A percentile compares a stretch with the other conserved stretches of the same genome.
phyloP scores from a whole-genome alignment of 2,329 filamentous ascomycete genomes.

The Diaporthe sp. region DNA sequence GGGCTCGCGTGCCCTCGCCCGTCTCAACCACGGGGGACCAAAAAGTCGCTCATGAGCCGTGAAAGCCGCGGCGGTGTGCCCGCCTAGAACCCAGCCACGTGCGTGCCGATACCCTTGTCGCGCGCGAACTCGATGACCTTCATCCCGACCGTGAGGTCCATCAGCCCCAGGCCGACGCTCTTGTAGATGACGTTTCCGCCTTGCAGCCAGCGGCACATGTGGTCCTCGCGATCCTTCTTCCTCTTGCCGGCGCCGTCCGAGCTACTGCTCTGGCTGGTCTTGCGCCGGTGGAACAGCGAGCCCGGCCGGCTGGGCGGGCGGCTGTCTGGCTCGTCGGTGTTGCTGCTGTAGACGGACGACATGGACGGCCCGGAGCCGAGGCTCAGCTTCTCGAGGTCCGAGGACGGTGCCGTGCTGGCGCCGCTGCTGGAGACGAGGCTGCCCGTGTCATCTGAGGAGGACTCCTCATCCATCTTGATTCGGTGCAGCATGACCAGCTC shows the following conservation, averaged over 20 bases:
- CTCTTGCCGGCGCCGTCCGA: conserved; percentile 44
- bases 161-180: conserved; percentile 75
- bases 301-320: conserved; percentile 42
- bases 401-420: conserved; percentile 49
- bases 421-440: conserved; percentile 41
- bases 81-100: conserved; percentile 65
- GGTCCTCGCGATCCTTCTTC: conserved; percentile 62
- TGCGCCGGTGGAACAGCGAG: conserved; percentile 49
- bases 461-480: conserved; percentile 57
- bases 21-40: conserved; percentile 1
- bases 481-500: conserved; percentile 78
- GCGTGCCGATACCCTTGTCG: conserved; percentile 67
- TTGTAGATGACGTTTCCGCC: conserved; percentile 78
- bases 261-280: conserved; percentile 49
- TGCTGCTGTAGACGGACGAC: conserved; percentile 54
- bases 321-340: conserved; percentile 31
- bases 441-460: conserved; percentile 43
- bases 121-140: conserved; percentile 70
- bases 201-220: conserved; percentile 69
- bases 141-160: conserved; percentile 75
- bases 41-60: conserved; percentile 34
- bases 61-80: conserved; percentile 8
- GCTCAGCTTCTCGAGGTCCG: conserved; percentile 54
- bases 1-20: neutral
- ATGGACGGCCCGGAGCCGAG: conserved; percentile 52